phyloP scores from a whole-genome alignment of 2,329 filamentous ascomycete genomes.

The Fusarium euwallaceae region DNA sequence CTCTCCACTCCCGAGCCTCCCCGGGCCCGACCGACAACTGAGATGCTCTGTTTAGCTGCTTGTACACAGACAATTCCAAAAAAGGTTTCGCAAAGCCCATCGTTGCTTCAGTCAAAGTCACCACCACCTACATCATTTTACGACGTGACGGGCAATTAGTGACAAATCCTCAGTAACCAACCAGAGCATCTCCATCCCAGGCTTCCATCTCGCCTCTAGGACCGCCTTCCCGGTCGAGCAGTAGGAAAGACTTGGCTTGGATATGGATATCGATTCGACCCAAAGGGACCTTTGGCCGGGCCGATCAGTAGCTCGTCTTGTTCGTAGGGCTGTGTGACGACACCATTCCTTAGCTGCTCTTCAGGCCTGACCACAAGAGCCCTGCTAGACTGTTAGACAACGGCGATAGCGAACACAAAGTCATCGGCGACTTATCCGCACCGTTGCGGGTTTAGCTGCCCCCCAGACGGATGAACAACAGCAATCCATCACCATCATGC shows the following conservation, averaged over 20 bases:
- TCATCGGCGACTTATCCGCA: slow-evolving; percentile 30
- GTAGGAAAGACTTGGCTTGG: slow-evolving; percentile 2
- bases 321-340: slow-evolving; percentile 51
- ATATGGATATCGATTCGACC: background rate
- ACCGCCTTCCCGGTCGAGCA: slow-evolving; percentile 32
- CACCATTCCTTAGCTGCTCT: slow-evolving; percentile 26
- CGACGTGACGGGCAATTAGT: slow-evolving; percentile 23
- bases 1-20: slow-evolving; percentile 13
- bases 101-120: slow-evolving; percentile 11
- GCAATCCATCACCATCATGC: slow-evolving; percentile 32
- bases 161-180: slow-evolving; percentile 27
- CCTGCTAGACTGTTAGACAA: background rate
- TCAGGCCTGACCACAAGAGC: background rate
- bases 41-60: background rate
- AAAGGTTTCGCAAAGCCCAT: slow-evolving; percentile 11
- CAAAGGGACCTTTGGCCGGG: slow-evolving; percentile 37
- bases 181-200: slow-evolving; percentile 29
- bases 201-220: slow-evolving; percentile 37
- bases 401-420: slow-evolving; percentile 2
- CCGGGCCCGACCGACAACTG: background rate
- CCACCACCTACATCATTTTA: slow-evolving; percentile 2
- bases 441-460: slow-evolving; percentile 21
- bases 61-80: slow-evolving; percentile 7
- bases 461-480: slow-evolving; percentile 1
- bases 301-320: slow-evolving; percentile 38